Base-by-base conservation (phyloP, 2,329 filamentous ascomycete species). In the Scedosporium minutisporum region DNA sequence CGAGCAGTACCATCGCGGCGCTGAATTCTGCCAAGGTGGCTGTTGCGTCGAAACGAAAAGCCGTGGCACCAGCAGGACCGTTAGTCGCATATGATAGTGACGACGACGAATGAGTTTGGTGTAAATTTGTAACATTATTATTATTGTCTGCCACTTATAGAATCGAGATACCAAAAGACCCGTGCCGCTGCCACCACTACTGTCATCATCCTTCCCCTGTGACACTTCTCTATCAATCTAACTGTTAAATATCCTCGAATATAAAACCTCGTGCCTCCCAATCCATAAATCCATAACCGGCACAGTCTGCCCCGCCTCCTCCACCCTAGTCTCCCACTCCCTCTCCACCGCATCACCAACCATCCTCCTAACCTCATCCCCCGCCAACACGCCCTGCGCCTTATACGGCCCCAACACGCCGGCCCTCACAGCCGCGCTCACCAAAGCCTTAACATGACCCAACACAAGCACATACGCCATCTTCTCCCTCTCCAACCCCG, bases 31-130 rank as follows among this genome's bases (percentile, higher is more conserved):
- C 81, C 62, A 79, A 80, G 66, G 78, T 84, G 3, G 73, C 81
- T 7, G 78, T 85, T 59, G 78, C 82, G 51, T 78, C 80, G 38
- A 84, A 82, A 71, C 74, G 79, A 25, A 81, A 85, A 61, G 74
- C 82, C 9, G 76, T 81, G 29, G 76, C 74, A 9, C 66, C 84
- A 29, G 74, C 83, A 18, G 91, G 90, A 1, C 89, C 91, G 6
- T 76, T 97, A 66, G 95, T 97, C 21, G 89, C 83, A 27, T 99
- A 99, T 70, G 92, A 87, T 63, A 97, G 91, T 73, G 92, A 96
- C 75, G 89, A 80, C 63, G 76, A 80, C 69, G 72, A 64, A 65
- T 69, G 69, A 64, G 70, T 64, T 67, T 67, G 64, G 42, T 51
- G 38, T 9, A 38, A 18, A 12, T 16, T 38, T 61, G 59, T 61